Evolutionary conservation across 805 yeast species (phyloP), one percentile per base, ranked within the genome.

Genomic region (Lipomyces yamanashiensis): DNA sequence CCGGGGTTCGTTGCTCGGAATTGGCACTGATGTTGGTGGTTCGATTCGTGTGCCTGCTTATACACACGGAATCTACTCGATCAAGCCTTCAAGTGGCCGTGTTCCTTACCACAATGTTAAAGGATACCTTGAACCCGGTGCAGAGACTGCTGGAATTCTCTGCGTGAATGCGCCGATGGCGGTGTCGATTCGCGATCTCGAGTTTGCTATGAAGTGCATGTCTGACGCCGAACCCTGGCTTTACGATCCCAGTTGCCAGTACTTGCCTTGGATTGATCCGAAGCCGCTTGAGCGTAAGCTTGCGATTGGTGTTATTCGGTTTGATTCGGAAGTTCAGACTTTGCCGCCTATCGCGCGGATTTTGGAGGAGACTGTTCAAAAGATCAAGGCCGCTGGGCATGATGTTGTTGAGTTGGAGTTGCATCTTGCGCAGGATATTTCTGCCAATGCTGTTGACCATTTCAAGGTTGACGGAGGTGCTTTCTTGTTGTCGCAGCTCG

Each of bases 111-210:
- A 63, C 47, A 68, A 67, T 21, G 62, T 67, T 60, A 68, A 67
- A 56, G 71, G 71, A 7, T 79, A 78, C 21, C 62, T 76, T 12
- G 80, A 79, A n/a, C 74, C 69, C 3, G 71, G 71, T 15, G 68
- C 64, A 12, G 70, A 67, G 51, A 63, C 70, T 36, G 67, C 58
- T 43, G 68, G 88, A 36, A 85, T 88, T 60, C 82, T 81, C 41
- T 85, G 87, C 15, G 88, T 86, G 33, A 81, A 81, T 53, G 93
- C 92, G 28, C 93, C 93, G 48, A 74, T 88, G 76, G 80, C 89
- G 2, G 81, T 87, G 70, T 76, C 84, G 3, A 77, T 86, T 53
- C 88, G 86, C 4, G 93, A 88, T 75, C 75, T 88, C 67, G 91
- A 87, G 21, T 75, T 84, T 62, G 85, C 86, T 78, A 87, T 88